Conservation (phyloP, 257 asterid genomes). For the Solanum chilense region DNA sequence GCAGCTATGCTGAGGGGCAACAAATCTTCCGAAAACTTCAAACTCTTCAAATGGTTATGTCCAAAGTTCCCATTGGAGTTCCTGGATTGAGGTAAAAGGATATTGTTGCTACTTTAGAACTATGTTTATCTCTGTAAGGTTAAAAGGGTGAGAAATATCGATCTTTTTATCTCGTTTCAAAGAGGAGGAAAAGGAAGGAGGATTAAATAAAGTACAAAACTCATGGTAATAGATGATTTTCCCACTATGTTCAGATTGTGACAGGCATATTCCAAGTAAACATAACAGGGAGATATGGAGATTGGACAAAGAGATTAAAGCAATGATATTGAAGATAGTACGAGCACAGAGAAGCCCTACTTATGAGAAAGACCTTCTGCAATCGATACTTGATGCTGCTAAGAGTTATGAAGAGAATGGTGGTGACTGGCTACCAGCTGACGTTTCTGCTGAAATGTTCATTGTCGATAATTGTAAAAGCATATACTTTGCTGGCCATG, state of each 20-base stretch:
- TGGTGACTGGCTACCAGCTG: slow-evolving; percentile 15
- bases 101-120: neutral
- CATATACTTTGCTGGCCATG: slow-evolving; percentile 65
- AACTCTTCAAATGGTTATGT: slow-evolving; percentile 40
- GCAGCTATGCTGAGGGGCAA: slow-evolving; percentile 46
- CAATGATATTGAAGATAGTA: slow-evolving; percentile 39
- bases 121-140: neutral
- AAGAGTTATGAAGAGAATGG: slow-evolving; percentile 23
- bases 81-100: slow-evolving; percentile 54
- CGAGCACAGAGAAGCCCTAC: slow-evolving; percentile 14
- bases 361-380: slow-evolving; percentile 44
- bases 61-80: slow-evolving; percentile 44
- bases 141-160: neutral
- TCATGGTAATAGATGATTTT: neutral
- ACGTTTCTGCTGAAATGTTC: slow-evolving; percentile 29
- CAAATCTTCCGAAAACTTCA: slow-evolving; percentile 49
- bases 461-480: slow-evolving; percentile 65
- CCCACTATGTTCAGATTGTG: neutral
- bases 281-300: slow-evolving; percentile 47
- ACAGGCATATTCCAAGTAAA: slow-evolving; percentile 59
- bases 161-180: neutral
- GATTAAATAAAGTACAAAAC: neutral
- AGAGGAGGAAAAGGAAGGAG: neutral
- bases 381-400: slow-evolving; percentile 46
- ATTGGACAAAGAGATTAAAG: slow-evolving; percentile 43